These are phyloP conservation scores for Phytophthora foliorum DNA, from an alignment of 352 stramenopile species.

Conservation along the genomic window DNA sequence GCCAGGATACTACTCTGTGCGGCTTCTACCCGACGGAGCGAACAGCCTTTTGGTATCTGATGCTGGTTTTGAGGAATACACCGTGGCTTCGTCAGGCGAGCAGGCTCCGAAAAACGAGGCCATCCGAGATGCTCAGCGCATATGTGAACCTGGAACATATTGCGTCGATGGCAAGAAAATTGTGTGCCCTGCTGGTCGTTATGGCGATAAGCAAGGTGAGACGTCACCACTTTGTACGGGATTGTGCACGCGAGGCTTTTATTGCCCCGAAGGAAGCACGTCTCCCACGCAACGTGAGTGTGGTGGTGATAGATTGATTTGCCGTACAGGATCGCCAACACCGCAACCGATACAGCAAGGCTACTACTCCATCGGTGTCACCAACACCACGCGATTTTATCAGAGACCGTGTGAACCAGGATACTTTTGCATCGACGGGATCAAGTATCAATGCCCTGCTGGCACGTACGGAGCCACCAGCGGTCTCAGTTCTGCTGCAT, in stretches of 20 bases:
- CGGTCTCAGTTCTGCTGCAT: slow-evolving; percentile 50
- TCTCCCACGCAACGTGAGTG: slow-evolving; percentile 54
- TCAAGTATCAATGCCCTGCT: slow-evolving; percentile 76
- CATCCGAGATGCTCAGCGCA: slow-evolving; percentile 55
- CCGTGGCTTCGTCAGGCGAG: slow-evolving; percentile 9
- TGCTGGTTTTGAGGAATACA: slow-evolving; percentile 20
- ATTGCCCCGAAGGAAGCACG: slow-evolving; percentile 64
- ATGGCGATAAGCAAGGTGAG: slow-evolving; percentile 55
- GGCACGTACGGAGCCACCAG: slow-evolving; percentile 72
- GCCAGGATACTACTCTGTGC: slow-evolving; percentile 74
- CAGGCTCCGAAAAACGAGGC: slow-evolving; percentile 38
- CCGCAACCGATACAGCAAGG: slow-evolving; percentile 51
- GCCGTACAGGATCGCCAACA: slow-evolving; percentile 51
- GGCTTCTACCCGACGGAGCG: slow-evolving; percentile 2
- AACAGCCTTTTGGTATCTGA: slow-evolving; percentile 15
- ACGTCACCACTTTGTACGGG: slow-evolving; percentile 67
- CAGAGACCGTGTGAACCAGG: slow-evolving; percentile 74
- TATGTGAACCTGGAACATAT: slow-evolving; percentile 77
- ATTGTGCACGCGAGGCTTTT: slow-evolving; percentile 72
- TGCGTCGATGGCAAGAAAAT: slow-evolving; percentile 61
- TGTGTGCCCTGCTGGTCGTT: slow-evolving; percentile 71
- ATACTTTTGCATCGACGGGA: slow-evolving; percentile 76
- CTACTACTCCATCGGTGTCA: slow-evolving; percentile 77
- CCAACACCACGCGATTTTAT: slow-evolving; percentile 67
- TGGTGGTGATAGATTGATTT: slow-evolving; percentile 55